Percentiles rank a stretch among this genome's conserved stretches.
Evolutionary conservation across 352 stramenopile species (phyloP).

Genomic region (Aphanomyces euteiches): DNA sequence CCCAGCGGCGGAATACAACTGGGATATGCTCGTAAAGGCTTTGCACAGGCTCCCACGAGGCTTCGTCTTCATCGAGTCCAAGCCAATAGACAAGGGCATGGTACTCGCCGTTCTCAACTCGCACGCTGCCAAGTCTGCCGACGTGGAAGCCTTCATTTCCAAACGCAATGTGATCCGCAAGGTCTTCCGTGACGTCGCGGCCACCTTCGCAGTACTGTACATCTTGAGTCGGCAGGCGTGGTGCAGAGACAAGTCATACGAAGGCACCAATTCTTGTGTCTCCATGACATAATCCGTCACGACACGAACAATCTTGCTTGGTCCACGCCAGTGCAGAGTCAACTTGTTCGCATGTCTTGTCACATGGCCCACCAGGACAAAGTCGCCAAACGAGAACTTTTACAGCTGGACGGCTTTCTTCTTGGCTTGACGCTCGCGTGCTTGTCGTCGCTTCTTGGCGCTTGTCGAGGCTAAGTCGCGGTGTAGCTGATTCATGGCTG

Average conservation of each 20-base stretch:
- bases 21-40: conserved; percentile 7
- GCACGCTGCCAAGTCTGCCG: background rate
- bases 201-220: conserved; percentile 3
- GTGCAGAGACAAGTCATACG: background rate
- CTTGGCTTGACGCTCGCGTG: background rate
- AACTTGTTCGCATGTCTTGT: conserved; percentile 6
- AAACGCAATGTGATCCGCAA: background rate
- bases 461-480: background rate
- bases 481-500: background rate
- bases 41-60: background rate
- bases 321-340: background rate
- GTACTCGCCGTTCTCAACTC: background rate
- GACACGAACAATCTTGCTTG: conserved; percentile 8
- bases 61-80: conserved; percentile 22
- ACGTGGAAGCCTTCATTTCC: background rate
- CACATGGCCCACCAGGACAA: conserved; percentile 8
- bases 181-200: conserved; percentile 14
- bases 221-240: conserved; percentile 22
- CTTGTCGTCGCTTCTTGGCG: conserved; percentile 8
- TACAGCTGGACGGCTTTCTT: background rate
- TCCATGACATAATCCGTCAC: conserved; percentile 11
- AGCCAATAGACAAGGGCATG: conserved; percentile 16
- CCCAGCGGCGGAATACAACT: conserved; percentile 5
- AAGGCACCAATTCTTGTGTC: background rate
- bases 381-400: conserved; percentile 13